phyloP scores from a whole-genome alignment of 331 rosid species.

The Acacia pycnantha region DNA sequence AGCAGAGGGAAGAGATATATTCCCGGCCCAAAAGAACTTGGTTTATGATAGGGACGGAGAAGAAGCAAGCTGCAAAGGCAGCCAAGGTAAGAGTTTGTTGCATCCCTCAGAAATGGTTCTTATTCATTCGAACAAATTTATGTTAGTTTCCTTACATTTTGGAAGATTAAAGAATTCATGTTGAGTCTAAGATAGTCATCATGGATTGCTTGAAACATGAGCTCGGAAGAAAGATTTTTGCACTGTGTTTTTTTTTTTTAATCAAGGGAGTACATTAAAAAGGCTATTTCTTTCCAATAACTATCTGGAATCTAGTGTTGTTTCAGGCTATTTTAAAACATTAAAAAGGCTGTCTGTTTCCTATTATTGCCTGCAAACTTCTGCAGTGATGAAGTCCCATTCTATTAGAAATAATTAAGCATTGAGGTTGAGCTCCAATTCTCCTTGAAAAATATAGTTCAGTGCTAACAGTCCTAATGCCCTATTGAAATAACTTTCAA shows the following conservation, averaged over 20 bases:
- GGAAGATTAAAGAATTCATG: too few relatives aligned
- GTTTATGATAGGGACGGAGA: conserved; percentile 87
- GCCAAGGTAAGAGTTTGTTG: conserved; percentile 48
- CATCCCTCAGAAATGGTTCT: too few relatives aligned
- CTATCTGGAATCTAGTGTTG: neutral
- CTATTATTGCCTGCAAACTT: neutral
- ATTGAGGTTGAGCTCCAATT: neutral
- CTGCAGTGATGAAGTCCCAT: neutral
- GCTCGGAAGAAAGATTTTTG: too few relatives aligned
- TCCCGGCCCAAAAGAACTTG: conserved; percentile 95
- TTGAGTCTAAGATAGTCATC: too few relatives aligned
- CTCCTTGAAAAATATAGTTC: conserved; percentile 10
- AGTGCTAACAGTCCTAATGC: conserved; percentile 1
- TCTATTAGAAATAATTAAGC: neutral
- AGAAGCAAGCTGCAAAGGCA: conserved; percentile 65
- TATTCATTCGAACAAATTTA: too few relatives aligned
- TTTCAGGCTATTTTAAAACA: neutral
- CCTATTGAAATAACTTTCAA: conserved; percentile 16
- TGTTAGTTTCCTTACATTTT: too few relatives aligned
- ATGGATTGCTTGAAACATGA: too few relatives aligned
- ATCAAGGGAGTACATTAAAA: neutral
- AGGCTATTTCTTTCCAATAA: too few relatives aligned
- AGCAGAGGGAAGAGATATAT: conserved; percentile 82
- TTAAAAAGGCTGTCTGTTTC: neutral
- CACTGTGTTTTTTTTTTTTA: neutral